These are phyloP conservation scores for Starmerella stellata DNA, from an alignment of 805 yeast species.

Conservation along the genomic window DNA sequence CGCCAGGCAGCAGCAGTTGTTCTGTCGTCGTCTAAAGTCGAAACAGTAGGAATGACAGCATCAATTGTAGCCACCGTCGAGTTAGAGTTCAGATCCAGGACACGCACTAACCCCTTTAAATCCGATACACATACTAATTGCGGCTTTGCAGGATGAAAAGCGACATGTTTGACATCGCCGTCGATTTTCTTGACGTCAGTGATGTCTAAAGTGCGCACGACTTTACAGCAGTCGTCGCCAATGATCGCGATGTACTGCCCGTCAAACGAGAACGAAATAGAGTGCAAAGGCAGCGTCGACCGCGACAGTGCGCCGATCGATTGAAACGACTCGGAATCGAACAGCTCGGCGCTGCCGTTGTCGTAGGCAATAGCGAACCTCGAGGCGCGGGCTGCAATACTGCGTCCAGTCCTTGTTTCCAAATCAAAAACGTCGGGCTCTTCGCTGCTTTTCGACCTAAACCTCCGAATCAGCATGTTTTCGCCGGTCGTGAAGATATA, in stretches of 20 bases:
- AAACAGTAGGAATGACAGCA: constrained; percentile 18
- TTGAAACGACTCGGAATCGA: constrained; percentile 15
- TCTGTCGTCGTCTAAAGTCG: constrained; percentile 24
- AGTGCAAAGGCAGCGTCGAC: constrained; percentile 22
- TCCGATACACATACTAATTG: constrained; percentile 19
- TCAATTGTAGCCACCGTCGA: constrained; percentile 17
- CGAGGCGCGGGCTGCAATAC: constrained; percentile 15
- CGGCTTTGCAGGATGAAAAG: constrained; percentile 21
- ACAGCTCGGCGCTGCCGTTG: constrained; percentile 26
- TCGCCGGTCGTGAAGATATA: constrained; percentile 24
- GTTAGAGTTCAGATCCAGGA: constrained; percentile 16
- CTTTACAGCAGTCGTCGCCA: constrained; percentile 21
- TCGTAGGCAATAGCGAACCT: constrained; percentile 29
- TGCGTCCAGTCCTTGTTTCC: constrained; percentile 13
- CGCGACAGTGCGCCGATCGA: constrained; percentile 17
- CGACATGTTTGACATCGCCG: constrained; percentile 31
- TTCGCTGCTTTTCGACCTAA: constrained; percentile 11
- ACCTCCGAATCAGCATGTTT: constrained; percentile 22
- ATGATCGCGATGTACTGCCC: constrained; percentile 24
- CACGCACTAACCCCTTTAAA: constrained; percentile 22
- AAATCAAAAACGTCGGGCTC: constrained; percentile 23
- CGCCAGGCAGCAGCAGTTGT: constrained; percentile 52
- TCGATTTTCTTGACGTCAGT: constrained; percentile 28
- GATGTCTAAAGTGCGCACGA: constrained; percentile 22
- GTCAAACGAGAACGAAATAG: constrained; percentile 21